Conservation (phyloP, 2,329 filamentous ascomycete species). For the Raffaelea arxii region DNA sequence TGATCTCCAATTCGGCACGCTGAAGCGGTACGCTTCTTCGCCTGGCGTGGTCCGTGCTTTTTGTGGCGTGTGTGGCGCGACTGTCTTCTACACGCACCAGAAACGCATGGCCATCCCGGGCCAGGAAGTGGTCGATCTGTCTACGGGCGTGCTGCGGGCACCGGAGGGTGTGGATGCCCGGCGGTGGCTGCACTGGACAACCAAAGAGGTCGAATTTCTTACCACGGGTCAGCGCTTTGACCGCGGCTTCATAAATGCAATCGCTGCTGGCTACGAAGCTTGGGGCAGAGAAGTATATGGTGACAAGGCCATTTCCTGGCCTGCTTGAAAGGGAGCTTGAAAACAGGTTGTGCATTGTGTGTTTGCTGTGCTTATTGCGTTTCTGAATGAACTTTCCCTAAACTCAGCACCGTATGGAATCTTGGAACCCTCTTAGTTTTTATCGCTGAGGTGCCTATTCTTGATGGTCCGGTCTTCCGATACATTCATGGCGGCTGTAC, state of each 20-base stretch:
- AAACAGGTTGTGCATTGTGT: too few relatives aligned
- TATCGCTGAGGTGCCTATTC: constrained; percentile 5
- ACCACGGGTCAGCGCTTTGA: too few relatives aligned
- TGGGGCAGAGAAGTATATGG: too few relatives aligned
- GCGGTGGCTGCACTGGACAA: neutral
- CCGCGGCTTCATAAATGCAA: too few relatives aligned
- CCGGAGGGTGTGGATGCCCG: neutral
- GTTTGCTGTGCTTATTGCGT: too few relatives aligned
- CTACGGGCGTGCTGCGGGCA: neutral
- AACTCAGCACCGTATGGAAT: too few relatives aligned
- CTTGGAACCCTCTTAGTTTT: too few relatives aligned
- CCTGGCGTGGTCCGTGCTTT: neutral
- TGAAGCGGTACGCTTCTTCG: neutral
- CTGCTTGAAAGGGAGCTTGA: too few relatives aligned
- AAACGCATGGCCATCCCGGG: neutral
- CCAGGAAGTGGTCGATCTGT: neutral
- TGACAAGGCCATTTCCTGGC: too few relatives aligned
- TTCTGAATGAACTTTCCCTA: too few relatives aligned
- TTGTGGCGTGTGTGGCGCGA: neutral
- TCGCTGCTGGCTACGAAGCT: too few relatives aligned
- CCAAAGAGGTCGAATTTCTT: too few relatives aligned
- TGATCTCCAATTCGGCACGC: neutral
- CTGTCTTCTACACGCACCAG: neutral
- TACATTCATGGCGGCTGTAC: constrained; percentile 8
- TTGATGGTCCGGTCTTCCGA: constrained; percentile 8